phyloP scores from a whole-genome alignment of 257 asterid species.

The Lavandula angustifolia region DNA sequence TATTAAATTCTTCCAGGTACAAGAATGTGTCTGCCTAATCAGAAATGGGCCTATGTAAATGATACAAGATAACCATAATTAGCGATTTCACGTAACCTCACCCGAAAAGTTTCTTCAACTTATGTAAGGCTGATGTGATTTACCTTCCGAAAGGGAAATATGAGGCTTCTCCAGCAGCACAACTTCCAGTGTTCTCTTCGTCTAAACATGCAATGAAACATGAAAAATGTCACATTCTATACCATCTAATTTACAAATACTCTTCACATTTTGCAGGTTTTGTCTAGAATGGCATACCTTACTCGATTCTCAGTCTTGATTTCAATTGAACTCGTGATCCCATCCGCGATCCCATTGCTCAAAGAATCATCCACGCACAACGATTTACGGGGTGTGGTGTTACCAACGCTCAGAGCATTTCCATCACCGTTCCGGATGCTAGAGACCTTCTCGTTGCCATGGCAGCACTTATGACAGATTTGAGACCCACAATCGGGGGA shows the following conservation, averaged over 20 bases:
- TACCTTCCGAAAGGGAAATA: constrained; percentile 35
- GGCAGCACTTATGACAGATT: constrained; percentile 49
- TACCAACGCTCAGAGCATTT: constrained; percentile 30
- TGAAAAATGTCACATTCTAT: not conserved
- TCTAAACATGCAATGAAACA: constrained; percentile 5
- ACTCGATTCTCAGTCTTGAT: constrained; percentile 22
- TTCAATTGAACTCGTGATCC: not conserved
- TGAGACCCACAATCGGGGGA: constrained; percentile 65
- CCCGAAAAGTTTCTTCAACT: too few relatives aligned
- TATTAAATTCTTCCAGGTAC: too few relatives aligned
- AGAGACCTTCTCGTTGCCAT: constrained; percentile 36
- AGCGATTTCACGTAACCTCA: too few relatives aligned
- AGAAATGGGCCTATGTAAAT: too few relatives aligned
- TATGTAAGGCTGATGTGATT: not conserved
- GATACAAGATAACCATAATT: too few relatives aligned
- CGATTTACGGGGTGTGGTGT: constrained; percentile 24
- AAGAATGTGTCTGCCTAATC: too few relatives aligned
- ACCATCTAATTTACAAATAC: not conserved
- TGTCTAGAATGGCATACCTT: constrained; percentile 17
- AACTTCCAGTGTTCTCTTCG: constrained; percentile 24
- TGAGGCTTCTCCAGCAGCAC: constrained; percentile 27
- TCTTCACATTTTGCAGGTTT: not conserved
- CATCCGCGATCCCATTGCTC: constrained; percentile 1
- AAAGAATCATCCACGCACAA: not conserved
- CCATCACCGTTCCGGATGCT: constrained; percentile 32